Percentiles rank a stretch among this genome's conserved stretches.
phyloP scores from a whole-genome alignment of 306 rosid genomes.

The Prunus dulcis region DNA sequence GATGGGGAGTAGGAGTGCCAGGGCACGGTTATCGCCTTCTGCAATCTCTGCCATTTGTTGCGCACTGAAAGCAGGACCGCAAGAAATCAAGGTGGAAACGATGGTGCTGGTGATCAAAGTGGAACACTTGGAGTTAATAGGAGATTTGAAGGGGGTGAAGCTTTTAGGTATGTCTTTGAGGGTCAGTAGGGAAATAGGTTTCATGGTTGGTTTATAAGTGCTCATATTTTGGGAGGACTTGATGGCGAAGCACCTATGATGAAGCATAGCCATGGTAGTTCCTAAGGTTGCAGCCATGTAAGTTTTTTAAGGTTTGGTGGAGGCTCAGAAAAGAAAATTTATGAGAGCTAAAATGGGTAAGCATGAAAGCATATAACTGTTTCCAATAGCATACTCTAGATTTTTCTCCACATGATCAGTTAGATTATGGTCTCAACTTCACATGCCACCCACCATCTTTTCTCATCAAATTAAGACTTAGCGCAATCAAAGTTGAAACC shows the following conservation, averaged over 20 bases:
- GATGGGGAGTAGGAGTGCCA: not conserved
- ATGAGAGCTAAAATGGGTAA: not conserved
- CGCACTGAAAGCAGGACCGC: not conserved
- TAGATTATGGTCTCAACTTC: too few species aligned
- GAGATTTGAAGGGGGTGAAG: not conserved
- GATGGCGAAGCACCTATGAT: not conserved
- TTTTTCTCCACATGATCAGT: not conserved
- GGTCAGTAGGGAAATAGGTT: not conserved
- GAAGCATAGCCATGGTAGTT: not conserved
- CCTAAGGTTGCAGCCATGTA: not conserved
- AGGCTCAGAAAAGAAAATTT: not conserved
- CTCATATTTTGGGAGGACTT: not conserved
- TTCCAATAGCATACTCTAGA: not conserved
- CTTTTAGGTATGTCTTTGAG: not conserved
- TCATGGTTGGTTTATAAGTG: not conserved
- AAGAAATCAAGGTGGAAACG: not conserved
- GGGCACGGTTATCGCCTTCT: constrained; percentile 9
- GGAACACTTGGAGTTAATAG: not conserved
- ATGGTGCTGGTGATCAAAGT: not conserved
- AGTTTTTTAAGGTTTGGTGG: not conserved
- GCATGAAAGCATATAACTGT: not conserved
- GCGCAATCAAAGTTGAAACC: not conserved
- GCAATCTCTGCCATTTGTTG: not conserved
- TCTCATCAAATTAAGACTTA: too few species aligned
- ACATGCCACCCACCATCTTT: too few species aligned